Base-by-base conservation (phyloP, 2,329 filamentous ascomycete species). In the Tympanopsis confertula region DNA sequence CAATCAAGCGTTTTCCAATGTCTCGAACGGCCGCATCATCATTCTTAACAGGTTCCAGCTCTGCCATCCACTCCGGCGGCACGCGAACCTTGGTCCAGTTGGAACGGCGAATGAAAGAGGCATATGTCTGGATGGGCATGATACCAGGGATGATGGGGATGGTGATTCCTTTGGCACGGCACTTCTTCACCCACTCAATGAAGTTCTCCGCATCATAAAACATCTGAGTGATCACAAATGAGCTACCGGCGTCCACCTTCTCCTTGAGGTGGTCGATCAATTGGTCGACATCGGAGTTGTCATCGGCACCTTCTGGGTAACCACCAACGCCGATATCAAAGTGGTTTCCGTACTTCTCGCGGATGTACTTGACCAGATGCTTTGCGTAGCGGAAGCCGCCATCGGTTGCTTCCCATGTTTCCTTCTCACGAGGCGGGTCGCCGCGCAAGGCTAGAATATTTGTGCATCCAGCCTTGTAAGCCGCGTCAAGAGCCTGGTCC, bases 151-250 rank as follows among this genome's bases (percentile, higher is more conserved):
- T 74, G 47, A 94, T 91, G 13, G 85, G 85, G 20, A 91, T 68
- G 19, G 65, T 79, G 53, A 98, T 89, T 35, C 91, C 91, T 51
- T 77, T 79, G 38, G 80, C 86, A 36, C 88, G 82, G 41, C 89
- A 87, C 56, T 85, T 91, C 47, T 74, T 68, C 26, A 93, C 83
- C 91, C 91, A 98, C 38, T 79, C 74, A 38, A 96, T 62, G 61
- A 98, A 98, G 55, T 91, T 89, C 52, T 98, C 89, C 36, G 78
- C 88, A 53, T 98, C 89, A 66, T 98, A 98, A 63, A 96, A 96
- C 91, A 98, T 98, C 64, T 98, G 91, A 0, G 91, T 96, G 38
- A 98, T 85, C 45, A 98, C 84, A 56, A 96, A 98, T 5, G 83
- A 82, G 44, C 82, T 88, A 37, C 91, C 91, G 41, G 86, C 85